Base-by-base conservation (phyloP, 768 basidiomycete species). In the Serendipita vermifera region DNA sequence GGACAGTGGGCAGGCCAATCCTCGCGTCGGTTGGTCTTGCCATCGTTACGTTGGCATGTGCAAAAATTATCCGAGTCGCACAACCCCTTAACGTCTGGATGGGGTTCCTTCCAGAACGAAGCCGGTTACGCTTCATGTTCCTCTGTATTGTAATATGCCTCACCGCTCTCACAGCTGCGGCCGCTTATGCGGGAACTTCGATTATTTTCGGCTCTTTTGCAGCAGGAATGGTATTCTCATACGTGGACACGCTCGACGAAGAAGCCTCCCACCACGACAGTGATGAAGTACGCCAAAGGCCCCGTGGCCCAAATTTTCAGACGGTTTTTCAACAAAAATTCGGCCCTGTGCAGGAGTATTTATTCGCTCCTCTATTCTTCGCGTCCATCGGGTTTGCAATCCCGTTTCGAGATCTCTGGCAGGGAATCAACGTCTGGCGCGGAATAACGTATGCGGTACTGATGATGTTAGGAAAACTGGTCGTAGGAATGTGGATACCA, bases 311-410 rank as follows among this genome's bases (percentile, higher is more conserved):
- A 35, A 58, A 56, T 7, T 63, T 69, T 33, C 26, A 60, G 31
- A 20, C 46, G 1, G 59, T 71, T 3, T 79, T 75, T 66, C 61
- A 70, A 6, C 35, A 46, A 1, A 67, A 71, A 57, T 59, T 79
- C 54, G 57, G 59, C 40, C 73, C 73, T 14, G 38, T 75, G 15
- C 67, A 75, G 51, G 60, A 68, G 39, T 64, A 64, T 39, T 60
- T 84, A 33, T 68, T 84, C 24, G 72, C 74, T 0, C 83, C 84
- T 1, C 64, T 84, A 2, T 85, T 85, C 71, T 85, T 85, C 59
- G 78, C 66, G 4, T 80, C 79, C 33, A 80, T 85, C 40, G 83
- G 82, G 1, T 72, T 69, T 46, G 71, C 77, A 0, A 73, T 83
- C 46, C 81, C 80, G 1, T 75, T 78, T 35, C 63, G 75, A 6